Base-by-base conservation (phyloP, 768 basidiomycete genomes). In the Trametes punicea region DNA sequence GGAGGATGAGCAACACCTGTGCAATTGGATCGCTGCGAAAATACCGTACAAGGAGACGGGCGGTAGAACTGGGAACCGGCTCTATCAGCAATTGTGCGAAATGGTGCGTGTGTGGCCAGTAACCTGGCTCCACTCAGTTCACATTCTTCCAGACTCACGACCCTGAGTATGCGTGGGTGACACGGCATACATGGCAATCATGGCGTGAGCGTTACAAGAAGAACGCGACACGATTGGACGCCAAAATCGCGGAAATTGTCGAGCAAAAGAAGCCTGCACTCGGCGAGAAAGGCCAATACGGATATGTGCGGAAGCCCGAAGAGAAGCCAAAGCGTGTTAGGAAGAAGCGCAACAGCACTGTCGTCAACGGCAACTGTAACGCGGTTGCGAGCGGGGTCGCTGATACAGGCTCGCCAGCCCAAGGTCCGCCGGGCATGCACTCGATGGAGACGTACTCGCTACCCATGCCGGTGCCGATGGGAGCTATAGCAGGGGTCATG, bases 121-220 rank as follows among this genome's bases (percentile, higher is more conserved):
- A n/a, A 8, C n/a, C 30, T 18, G 10, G 18, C 29, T 45, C 52
- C 4, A 6, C 48, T 41, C 31, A 27, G 42, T n/a, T 44, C 31
- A 59, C 56, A 39, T 39, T 30, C 18, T 52, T 31, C 8, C 61
- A 90, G 88, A 75, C 74, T 45, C 70, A 71, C 46, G 85, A 90
- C 58, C 84, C 88, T 2, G 87, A 88, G 59, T 90, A 82, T 63
- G 75, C 79, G 0, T 92, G 90, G 90, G 90, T 90, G 18, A 77
- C 75, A 23, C 83, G 89, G 15, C 90, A 93, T 67, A 90, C 89
- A 2, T 93, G 90, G 90, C 88, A 91, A 61, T 93, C 90, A 15
- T 93, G 90, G 90, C 81, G 90, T 25, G 90, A 93, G 65, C 78
- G 90, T 26, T 93, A 93, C 74, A 91, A 92, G 75, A 92, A 92